Conservation (phyloP, 164 flowering plant species). For the Berberis thunbergii region DNA sequence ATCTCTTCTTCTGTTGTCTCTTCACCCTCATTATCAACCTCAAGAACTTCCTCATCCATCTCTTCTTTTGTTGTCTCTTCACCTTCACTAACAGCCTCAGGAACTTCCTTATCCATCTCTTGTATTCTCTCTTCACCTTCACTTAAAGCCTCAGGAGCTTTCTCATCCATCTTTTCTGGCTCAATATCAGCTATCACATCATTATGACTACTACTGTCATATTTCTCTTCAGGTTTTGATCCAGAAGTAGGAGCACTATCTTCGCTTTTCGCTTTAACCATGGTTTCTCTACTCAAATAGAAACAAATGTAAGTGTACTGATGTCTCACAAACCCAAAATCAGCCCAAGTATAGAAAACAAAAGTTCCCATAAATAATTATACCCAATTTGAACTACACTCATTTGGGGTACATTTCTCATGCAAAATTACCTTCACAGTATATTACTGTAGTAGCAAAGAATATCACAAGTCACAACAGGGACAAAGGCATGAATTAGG, state of each 20-base stretch:
- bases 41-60: background rate
- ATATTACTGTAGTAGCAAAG: too few species aligned
- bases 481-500: too few species aligned
- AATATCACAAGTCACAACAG: too few species aligned
- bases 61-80: background rate
- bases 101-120: too few species aligned
- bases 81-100: too few species aligned
- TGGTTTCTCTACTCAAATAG: background rate
- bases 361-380: too few species aligned
- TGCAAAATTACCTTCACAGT: too few species aligned
- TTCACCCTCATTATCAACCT: background rate
- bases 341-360: too few species aligned
- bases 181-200: conserved; percentile 6
- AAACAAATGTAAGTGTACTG: background rate
- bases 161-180: conserved; percentile 3
- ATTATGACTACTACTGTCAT: background rate
- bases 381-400: too few species aligned
- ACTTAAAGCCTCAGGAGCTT: background rate
- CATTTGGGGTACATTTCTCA: too few species aligned
- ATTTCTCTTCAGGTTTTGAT: conserved; percentile 1
- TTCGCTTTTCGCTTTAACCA: conserved; percentile 2
- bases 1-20: background rate
- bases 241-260: background rate
- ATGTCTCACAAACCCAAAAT: background rate
- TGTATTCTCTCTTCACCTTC: background rate